Percentiles rank a stretch among this genome's conserved stretches.
Conservation (phyloP, 1,139 yeast genomes). For the Saccharomycopsis hybrid region DNA sequence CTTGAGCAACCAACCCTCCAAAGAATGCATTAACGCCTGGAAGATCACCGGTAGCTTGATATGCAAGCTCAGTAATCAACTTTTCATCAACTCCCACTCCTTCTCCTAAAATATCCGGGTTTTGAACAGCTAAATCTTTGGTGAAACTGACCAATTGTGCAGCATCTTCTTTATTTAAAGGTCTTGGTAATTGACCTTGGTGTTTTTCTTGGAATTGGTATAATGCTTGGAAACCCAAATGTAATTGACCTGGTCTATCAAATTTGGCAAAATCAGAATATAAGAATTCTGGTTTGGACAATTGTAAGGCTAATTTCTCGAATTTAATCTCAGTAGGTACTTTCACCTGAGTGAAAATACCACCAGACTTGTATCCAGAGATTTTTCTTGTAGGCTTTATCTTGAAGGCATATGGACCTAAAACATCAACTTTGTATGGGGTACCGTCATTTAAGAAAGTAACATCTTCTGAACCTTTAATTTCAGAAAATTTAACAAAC, state of each 20-base stretch:
- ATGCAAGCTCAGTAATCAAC: slow-evolving; percentile 65
- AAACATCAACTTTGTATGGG: slow-evolving; percentile 70
- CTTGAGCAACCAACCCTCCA: slow-evolving; percentile 97
- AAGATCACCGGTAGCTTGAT: slow-evolving; percentile 85
- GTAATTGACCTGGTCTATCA: slow-evolving; percentile 85
- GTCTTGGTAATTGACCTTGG: slow-evolving; percentile 64
- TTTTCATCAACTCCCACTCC: slow-evolving; percentile 55
- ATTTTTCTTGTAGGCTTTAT: slow-evolving; percentile 46
- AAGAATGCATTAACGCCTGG: slow-evolving; percentile 86
- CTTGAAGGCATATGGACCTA: slow-evolving; percentile 90
- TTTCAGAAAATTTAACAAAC: slow-evolving; percentile 81
- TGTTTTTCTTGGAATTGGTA: slow-evolving; percentile 63
- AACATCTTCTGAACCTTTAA: slow-evolving; percentile 57
- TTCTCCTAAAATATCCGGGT: slow-evolving; percentile 50
- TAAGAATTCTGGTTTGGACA: slow-evolving; percentile 70
- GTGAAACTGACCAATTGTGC: slow-evolving; percentile 56
- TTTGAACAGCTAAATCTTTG: slow-evolving; percentile 49
- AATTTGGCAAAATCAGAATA: slow-evolving; percentile 89
- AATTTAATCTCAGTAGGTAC: slow-evolving; percentile 63
- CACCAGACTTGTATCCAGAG: slow-evolving; percentile 75
- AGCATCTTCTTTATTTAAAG: slow-evolving; percentile 73
- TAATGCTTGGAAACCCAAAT: slow-evolving; percentile 86
- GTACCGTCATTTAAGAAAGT: slow-evolving; percentile 60
- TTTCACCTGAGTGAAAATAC: slow-evolving; percentile 88
- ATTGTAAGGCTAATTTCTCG: slow-evolving; percentile 57